Evolutionary conservation across 1,284 basidiomycete genomes (phyloP).

Genomic region (Leccinum cinnamomeum): DNA sequence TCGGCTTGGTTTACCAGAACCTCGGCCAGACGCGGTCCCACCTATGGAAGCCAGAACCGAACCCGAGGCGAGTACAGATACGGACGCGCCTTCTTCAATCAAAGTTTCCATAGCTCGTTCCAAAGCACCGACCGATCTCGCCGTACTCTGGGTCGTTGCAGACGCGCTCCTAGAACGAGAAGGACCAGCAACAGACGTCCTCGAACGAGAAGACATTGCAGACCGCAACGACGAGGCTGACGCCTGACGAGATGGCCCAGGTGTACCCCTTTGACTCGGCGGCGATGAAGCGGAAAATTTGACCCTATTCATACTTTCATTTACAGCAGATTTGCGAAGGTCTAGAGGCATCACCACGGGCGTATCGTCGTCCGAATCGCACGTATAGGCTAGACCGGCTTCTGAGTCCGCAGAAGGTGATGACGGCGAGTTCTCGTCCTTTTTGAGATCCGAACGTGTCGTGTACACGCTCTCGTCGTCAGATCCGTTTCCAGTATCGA

Average conservation of each 20-base stretch:
- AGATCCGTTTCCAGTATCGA: conserved; percentile 30
- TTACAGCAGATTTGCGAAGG: conserved; percentile 37
- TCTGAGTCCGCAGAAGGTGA: conserved; percentile 45
- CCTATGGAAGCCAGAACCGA: conserved; percentile 33
- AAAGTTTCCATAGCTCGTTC: conserved; percentile 52
- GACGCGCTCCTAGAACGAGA: conserved; percentile 32
- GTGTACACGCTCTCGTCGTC: conserved; percentile 38
- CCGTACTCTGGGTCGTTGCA: conserved; percentile 30
- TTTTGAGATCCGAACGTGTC: conserved; percentile 28
- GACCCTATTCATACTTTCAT: conserved; percentile 25
- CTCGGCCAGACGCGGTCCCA: conserved; percentile 33
- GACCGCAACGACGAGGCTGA: conserved; percentile 30
- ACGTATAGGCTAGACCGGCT: conserved; percentile 50
- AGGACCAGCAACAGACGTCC: conserved; percentile 22
- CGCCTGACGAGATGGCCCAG: conserved; percentile 26
- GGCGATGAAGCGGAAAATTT: conserved; percentile 24
- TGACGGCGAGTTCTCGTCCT: conserved; percentile 30
- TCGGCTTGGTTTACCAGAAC: conserved; percentile 38
- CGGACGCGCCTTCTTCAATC: conserved; percentile 43
- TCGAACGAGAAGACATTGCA: conserved; percentile 18
- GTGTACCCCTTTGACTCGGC: conserved; percentile 5
- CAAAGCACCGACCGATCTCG: conserved; percentile 35
- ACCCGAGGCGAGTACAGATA: conserved; percentile 32
- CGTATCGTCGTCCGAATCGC: conserved; percentile 45
- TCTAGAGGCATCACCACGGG: conserved; percentile 35